A percentile compares a stretch with the other conserved stretches of the same genome.
phyloP scores from a whole-genome alignment of 306 rosid species.

The Lupinus albus region DNA sequence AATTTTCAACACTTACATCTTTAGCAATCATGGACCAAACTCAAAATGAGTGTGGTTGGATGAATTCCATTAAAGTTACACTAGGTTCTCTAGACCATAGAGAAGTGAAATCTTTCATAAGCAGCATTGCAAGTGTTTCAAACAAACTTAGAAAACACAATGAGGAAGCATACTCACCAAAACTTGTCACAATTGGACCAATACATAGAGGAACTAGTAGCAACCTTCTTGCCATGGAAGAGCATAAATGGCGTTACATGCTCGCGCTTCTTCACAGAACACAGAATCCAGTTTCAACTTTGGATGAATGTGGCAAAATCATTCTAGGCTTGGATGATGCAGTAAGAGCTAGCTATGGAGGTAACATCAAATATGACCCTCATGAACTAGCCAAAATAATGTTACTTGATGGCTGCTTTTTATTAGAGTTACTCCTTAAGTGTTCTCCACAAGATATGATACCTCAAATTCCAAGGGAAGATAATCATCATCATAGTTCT shows the following conservation, averaged over 20 bases:
- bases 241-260: slow-evolving; percentile 46
- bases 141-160: slow-evolving; percentile 33
- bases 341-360: slow-evolving; percentile 45
- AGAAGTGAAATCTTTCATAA: slow-evolving; percentile 41
- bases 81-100: slow-evolving; percentile 43
- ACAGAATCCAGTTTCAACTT: slow-evolving; percentile 32
- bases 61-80: slow-evolving; percentile 37
- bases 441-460: slow-evolving; percentile 11
- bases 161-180: slow-evolving; percentile 43
- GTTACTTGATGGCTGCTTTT: slow-evolving; percentile 51
- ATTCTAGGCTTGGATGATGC: slow-evolving; percentile 39
- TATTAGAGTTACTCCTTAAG: slow-evolving; percentile 44
- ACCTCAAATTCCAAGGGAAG: neutral
- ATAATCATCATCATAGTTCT: slow-evolving; percentile 4
- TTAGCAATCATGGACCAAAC: slow-evolving; percentile 34
- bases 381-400: slow-evolving; percentile 45
- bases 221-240: slow-evolving; percentile 42
- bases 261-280: slow-evolving; percentile 33
- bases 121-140: slow-evolving; percentile 43
- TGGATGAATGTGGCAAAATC: slow-evolving; percentile 34
- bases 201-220: slow-evolving; percentile 37
- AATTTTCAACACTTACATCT: neutral
- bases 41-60: slow-evolving; percentile 37
- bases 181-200: slow-evolving; percentile 43
- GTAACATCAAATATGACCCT: slow-evolving; percentile 32